Evolutionary conservation across 2,329 filamentous ascomycete genomes (phyloP), one percentile per base, ranked within the genome.

Genomic region (Fusarium xylarioides): DNA sequence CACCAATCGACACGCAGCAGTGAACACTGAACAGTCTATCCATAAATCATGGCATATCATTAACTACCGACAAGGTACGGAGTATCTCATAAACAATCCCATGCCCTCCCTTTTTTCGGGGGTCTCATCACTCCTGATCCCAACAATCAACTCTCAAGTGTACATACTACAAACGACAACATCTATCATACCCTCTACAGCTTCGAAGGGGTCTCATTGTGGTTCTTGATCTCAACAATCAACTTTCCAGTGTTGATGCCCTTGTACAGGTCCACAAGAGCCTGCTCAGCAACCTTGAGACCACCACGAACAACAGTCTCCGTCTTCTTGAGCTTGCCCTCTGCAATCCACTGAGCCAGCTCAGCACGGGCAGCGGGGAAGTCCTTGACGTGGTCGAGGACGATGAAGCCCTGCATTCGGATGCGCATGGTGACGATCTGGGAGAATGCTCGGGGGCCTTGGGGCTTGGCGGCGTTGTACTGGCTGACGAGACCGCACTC

Each of bases 291-390:
- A 49, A 86, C 86, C 73, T 85, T 83, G 23, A 95, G 81, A 1
- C 93, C 93, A 28, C 92, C 92, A 76, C 88, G 88, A 69, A 94
- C 82, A 68, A 95, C 88, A 7, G 91, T 92, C 81, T 94, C 92
- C 80, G 91, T 91, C 66, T 90, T 84, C 87, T 93, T 90, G 71
- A 95, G 81, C 84, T 92, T 94, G 62, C 93, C 93, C 79, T 93
- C 89, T 1, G 84, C 83, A 28, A 94, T 80, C 92, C 92, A 95
- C 73, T 89, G 81, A 3, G 87, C 86, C n/a, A 95, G 83, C 75
- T 94, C 86, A 78, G 87, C 85, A 65, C 87, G 82, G 2, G 91
- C 93, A 47, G 83, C 79, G 2, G 86, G 78, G 79, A 88, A 93
- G 78, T 92, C 85, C 64, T 87, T 83, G 12, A 80, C 82, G 76